phyloP scores from a whole-genome alignment of 2,329 filamentous ascomycete species.

The Pyrenochaeta sp. region DNA sequence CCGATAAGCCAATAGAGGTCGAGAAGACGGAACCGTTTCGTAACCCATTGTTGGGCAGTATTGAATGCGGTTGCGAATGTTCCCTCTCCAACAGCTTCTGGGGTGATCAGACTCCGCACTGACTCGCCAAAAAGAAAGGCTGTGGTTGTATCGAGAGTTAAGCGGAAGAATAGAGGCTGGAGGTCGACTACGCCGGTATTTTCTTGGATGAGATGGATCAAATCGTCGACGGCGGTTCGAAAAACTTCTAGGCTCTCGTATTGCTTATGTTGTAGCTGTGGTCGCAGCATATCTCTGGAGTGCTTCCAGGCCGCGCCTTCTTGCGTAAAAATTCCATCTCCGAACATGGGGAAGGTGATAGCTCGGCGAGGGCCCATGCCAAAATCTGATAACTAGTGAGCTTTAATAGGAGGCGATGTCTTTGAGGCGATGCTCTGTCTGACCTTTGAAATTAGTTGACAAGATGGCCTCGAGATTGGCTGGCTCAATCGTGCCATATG shows the following conservation, averaged over 20 bases:
- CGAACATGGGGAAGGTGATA: constrained; percentile 51
- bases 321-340: constrained; percentile 52
- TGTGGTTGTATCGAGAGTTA: constrained; percentile 73
- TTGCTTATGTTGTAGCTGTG: constrained; percentile 57
- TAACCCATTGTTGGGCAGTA: constrained; percentile 46
- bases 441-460: constrained; percentile 30
- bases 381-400: constrained; percentile 45
- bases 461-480: constrained; percentile 35
- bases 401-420: neutral
- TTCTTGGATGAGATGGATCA: constrained; percentile 60
- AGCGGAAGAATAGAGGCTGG: constrained; percentile 69
- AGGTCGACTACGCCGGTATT: constrained; percentile 58
- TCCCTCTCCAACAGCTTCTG: constrained; percentile 22
- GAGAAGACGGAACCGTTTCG: constrained; percentile 46
- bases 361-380: constrained; percentile 44
- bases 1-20: constrained; percentile 57
- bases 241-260: constrained; percentile 62
- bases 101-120: constrained; percentile 31
- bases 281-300: constrained; percentile 55
- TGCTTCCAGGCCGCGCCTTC: constrained; percentile 33
- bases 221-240: constrained; percentile 62
- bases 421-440: neutral
- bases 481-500: constrained; percentile 34
- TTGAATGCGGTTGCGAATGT: constrained; percentile 53
- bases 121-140: constrained; percentile 71